phyloP scores from a whole-genome alignment of 2,329 filamentous ascomycete species.

The Clonostachys rosea region DNA sequence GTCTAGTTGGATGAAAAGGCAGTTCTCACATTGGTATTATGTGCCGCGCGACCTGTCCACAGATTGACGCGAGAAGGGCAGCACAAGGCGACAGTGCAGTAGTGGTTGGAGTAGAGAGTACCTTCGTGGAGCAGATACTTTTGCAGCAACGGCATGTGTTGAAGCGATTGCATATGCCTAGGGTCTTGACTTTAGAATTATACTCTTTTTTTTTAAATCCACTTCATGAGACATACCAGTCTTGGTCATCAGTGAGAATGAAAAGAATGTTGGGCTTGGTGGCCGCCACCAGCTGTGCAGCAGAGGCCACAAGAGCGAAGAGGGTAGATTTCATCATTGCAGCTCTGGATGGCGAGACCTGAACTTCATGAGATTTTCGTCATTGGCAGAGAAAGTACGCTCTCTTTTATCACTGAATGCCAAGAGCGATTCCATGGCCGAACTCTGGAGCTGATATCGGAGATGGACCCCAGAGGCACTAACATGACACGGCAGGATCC shows the following conservation, averaged over 20 bases:
- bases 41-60: constrained; percentile 14
- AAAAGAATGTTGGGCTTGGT: constrained; percentile 13
- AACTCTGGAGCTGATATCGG: no score
- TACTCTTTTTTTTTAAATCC: not conserved
- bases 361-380: no score
- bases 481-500: no score
- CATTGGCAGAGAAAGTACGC: no score
- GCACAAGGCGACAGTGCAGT: constrained; percentile 16
- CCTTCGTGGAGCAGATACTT: constrained; percentile 13
- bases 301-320: no score
- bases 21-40: constrained; percentile 52
- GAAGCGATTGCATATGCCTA: constrained; percentile 6
- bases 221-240: constrained; percentile 1
- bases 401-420: no score
- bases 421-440: no score
- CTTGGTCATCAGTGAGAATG: constrained; percentile 18
- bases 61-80: constrained; percentile 15
- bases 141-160: constrained; percentile 8
- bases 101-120: constrained; percentile 16
- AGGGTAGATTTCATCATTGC: no score
- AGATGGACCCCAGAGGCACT: no score
- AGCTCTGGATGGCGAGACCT: no score
- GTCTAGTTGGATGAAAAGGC: not conserved
- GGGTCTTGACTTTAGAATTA: not conserved
- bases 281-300: no score